phyloP scores from a whole-genome alignment of 2,329 filamentous ascomycete genomes.

The Diaporthe eres region DNA sequence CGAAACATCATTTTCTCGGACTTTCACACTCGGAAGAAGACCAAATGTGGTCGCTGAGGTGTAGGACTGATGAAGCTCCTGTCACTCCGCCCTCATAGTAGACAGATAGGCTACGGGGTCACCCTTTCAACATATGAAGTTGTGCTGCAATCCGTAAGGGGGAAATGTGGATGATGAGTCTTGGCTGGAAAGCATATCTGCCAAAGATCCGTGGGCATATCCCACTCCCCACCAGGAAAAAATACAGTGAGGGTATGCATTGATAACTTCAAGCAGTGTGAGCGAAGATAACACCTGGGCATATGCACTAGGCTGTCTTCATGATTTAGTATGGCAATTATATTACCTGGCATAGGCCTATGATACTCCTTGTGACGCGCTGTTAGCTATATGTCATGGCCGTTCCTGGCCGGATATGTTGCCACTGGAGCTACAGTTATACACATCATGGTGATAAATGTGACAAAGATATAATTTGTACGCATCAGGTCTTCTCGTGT shows the following conservation, averaged over 20 bases:
- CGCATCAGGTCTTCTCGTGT: too few relatives aligned
- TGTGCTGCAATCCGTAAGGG: background rate
- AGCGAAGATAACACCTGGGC: background rate
- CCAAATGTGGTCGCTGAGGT: background rate
- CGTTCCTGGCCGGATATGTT: background rate
- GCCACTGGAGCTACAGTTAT: background rate
- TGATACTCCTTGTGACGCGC: background rate
- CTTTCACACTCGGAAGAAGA: background rate
- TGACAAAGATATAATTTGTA: background rate
- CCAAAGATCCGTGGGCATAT: background rate
- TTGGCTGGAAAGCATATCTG: background rate
- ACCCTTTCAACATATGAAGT: background rate
- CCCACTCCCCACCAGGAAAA: background rate
- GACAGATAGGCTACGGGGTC: background rate
- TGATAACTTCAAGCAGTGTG: background rate
- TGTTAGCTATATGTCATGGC: background rate
- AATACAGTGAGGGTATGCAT: too few relatives aligned
- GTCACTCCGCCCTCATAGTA: background rate
- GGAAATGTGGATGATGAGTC: background rate
- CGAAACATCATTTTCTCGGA: too few relatives aligned
- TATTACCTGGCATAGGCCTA: background rate
- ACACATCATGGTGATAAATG: background rate
- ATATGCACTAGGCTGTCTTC: background rate
- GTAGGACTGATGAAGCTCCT: background rate
- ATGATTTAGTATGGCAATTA: background rate